A percentile compares a stretch with the other conserved stretches of the same genome.
Conservation (phyloP, 306 rosid species). For the Pyrus betulifolia region DNA sequence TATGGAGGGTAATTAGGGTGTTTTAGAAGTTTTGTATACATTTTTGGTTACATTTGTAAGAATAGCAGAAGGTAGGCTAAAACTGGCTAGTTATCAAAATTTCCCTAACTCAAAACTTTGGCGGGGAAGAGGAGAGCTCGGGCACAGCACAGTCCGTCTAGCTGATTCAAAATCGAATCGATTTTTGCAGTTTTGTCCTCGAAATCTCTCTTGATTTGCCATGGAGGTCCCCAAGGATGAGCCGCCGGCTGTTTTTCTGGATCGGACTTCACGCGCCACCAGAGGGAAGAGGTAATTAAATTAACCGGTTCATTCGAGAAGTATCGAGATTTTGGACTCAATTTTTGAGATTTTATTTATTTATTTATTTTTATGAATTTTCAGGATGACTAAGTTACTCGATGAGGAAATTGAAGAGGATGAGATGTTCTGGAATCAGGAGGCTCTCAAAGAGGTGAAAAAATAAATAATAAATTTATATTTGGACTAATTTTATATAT, state of each 20-base stretch:
- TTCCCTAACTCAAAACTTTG: neutral
- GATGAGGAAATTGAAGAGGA: slow-evolving; percentile 75
- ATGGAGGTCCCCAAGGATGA: slow-evolving; percentile 38
- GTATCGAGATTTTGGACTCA: neutral
- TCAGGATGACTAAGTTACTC: slow-evolving; percentile 58
- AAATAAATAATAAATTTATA: neutral
- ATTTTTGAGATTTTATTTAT: neutral
- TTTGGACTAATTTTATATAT: neutral
- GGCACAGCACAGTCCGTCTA: neutral
- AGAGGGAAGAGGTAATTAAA: slow-evolving; percentile 57
- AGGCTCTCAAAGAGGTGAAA: slow-evolving; percentile 69
- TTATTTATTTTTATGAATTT: neutral
- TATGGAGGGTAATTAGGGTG: too few species aligned
- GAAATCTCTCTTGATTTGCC: neutral
- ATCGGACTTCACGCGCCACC: slow-evolving; percentile 63
- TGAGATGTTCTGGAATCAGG: slow-evolving; percentile 86
- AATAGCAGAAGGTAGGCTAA: too few species aligned
- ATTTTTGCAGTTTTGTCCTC: neutral
- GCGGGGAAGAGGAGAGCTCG: neutral
- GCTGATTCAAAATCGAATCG: neutral
- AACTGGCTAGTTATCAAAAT: too few species aligned
- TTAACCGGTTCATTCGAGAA: too few species aligned
- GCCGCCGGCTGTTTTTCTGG: slow-evolving; percentile 25
- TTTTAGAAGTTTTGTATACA: too few species aligned
- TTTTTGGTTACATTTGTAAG: too few species aligned